Conservation (phyloP, 116 monocot genomes). For the Phalaenopsis hybrid region DNA sequence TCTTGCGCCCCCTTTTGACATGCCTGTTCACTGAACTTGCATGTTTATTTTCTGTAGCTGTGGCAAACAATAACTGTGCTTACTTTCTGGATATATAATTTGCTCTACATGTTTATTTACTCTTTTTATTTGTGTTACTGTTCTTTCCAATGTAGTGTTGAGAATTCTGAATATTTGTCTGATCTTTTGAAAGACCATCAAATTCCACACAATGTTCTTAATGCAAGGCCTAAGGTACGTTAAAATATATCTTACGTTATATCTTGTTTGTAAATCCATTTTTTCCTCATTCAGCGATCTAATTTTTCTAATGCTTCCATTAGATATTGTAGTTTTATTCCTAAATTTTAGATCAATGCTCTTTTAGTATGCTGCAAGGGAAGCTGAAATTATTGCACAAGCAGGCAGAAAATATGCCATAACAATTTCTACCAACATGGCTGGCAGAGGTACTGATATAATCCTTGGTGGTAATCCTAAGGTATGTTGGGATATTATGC, state of each 20-base stretch:
- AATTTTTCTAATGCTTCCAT: not conserved
- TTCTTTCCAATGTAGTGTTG: constrained; percentile 60
- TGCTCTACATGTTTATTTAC: not conserved
- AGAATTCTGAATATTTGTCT: constrained; percentile 95
- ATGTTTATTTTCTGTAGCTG: not conserved
- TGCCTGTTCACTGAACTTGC: not conserved
- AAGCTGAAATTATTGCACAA: constrained; percentile 97
- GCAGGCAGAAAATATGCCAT: constrained; percentile 94
- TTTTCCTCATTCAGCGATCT: not conserved
- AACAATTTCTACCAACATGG: constrained; percentile 99
- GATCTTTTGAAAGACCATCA: constrained; percentile 58
- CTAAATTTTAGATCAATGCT: not conserved
- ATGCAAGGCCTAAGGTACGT: constrained; percentile 90
- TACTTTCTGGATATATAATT: not conserved
- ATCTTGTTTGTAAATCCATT: not conserved
- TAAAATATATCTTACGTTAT: not conserved
- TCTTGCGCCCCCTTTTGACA: too few species aligned
- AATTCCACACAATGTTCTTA: constrained; percentile 97
- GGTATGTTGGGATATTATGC: constrained; percentile 23
- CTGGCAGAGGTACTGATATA: constrained; percentile 99
- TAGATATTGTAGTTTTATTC: constrained; percentile 10
- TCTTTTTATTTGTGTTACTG: constrained; percentile 1
- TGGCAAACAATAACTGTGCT: not conserved
- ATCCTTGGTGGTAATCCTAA: constrained; percentile 97
- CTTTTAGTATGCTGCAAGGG: constrained; percentile 90